Base-by-base conservation (phyloP, 768 basidiomycete genomes). In the Neoboletus brunneissimus region DNA sequence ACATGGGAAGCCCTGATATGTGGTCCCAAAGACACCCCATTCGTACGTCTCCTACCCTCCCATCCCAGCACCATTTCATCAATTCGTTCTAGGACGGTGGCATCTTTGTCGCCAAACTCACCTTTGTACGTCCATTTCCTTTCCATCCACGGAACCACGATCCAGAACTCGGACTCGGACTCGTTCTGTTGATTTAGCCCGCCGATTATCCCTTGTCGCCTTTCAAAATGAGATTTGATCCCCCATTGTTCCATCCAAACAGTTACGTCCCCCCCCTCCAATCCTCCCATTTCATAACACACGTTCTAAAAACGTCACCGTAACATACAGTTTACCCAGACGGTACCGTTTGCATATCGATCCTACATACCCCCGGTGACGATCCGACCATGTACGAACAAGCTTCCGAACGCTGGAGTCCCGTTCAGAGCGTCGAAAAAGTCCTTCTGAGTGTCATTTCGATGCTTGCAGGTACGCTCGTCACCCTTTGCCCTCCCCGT, bases 211-310 rank as follows among this genome's bases (percentile, higher is more conserved):
- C 97, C 32, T 77, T 99, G 66, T 96, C 92, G 51, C 97, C 97
- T 20, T 98, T 98, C 86, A 98, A 94, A 77, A 98, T 99, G 97
- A 93, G 84, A 67, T 99, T 99, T 66, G 94, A 98, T 44, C 97
- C 97, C 4, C 95, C 96, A 3, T 72, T 99, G 53, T 91, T 98
- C 74, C 97, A 99, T 74, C 97, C 97, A 18, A 99, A 99, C 72
- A 89, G 97, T 96, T 3, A 63, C 73, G 89, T 75, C n/a, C 18
- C 38, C 18, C 38, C 37, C 25, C 25, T 25, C 6, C 3, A 7
- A n/a, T n/a, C 23, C 29, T 5, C 31, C 31, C 10, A 31, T 31
- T 0, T 11, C 31, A 31, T 31, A 0, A 31, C 35, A 18, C 23
- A n/a, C 27, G 27, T 54, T 45, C 32, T 13, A 9, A 15, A 35